These are phyloP conservation scores for Pythium graminicola DNA, from an alignment of 352 stramenopile genomes.

Conservation along the genomic window DNA sequence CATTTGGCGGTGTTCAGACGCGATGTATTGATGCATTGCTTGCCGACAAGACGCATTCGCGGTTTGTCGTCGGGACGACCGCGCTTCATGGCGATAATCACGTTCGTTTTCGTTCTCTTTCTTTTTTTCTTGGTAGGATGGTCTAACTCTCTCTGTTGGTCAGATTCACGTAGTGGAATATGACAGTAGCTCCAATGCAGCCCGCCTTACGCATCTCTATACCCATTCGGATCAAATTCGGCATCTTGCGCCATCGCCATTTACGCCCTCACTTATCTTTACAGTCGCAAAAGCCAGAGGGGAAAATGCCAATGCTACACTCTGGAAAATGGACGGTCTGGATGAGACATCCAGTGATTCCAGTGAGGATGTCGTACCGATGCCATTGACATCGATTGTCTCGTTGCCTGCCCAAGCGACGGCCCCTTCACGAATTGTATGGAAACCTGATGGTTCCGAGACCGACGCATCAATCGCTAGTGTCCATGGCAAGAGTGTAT, in stretches of 20 bases:
- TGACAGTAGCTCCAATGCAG: slow-evolving; percentile 30
- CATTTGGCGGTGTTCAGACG: slow-evolving; percentile 24
- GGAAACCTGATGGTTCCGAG: slow-evolving; percentile 24
- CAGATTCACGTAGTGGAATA: slow-evolving; percentile 66
- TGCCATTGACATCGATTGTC: slow-evolving; percentile 32
- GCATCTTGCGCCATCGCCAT: slow-evolving; percentile 43
- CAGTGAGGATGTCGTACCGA: slow-evolving; percentile 5
- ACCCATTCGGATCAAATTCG: slow-evolving; percentile 41
- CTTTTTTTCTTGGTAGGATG: neutral
- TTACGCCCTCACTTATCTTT: slow-evolving; percentile 41
- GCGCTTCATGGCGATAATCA: slow-evolving; percentile 63
- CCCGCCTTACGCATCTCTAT: slow-evolving; percentile 37
- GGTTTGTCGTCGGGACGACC: slow-evolving; percentile 63
- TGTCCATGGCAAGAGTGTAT: slow-evolving; percentile 17
- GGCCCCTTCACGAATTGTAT: slow-evolving; percentile 23
- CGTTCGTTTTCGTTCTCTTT: slow-evolving; percentile 18
- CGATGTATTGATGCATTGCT: slow-evolving; percentile 63
- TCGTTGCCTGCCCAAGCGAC: slow-evolving; percentile 25
- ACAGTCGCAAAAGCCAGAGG: slow-evolving; percentile 44
- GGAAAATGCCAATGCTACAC: slow-evolving; percentile 28
- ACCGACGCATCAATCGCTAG: slow-evolving; percentile 7
- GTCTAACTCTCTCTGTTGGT: neutral
- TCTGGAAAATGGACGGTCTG: slow-evolving; percentile 41
- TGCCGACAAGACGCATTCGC: slow-evolving; percentile 49
- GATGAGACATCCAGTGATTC: slow-evolving; percentile 14